Percentiles rank a stretch among this genome's conserved stretches.
Conservation (phyloP, 192 early-diverging fungal species). For the Linnemannia zychae region DNA sequence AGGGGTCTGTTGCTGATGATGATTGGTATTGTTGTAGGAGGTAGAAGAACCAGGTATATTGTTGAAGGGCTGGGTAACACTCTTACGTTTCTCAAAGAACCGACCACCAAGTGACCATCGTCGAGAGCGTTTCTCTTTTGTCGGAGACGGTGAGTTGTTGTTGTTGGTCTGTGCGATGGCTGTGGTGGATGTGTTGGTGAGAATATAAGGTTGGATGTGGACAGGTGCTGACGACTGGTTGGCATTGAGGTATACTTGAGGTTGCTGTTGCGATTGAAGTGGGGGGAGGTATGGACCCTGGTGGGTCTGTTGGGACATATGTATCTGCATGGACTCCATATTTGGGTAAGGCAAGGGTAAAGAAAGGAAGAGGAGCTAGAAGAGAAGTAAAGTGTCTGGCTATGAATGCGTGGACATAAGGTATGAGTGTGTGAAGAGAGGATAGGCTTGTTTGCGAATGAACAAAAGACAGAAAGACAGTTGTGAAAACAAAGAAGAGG, state of each 20-base stretch:
- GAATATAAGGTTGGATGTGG: not conserved
- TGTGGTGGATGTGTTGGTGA: not conserved
- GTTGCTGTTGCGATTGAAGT: not conserved
- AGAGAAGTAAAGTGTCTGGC: not conserved
- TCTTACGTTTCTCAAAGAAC: slow-evolving; percentile 30
- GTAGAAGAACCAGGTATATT: slow-evolving; percentile 14
- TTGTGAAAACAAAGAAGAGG: not conserved
- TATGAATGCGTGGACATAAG: not conserved
- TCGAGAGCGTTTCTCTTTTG: slow-evolving; percentile 10
- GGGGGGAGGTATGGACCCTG: not conserved
- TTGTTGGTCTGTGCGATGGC: not conserved
- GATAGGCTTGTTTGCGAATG: not conserved
- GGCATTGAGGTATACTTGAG: not conserved
- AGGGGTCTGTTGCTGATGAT: not conserved
- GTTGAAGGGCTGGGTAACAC: slow-evolving; percentile 1
- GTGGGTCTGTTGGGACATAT: not conserved
- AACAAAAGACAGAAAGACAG: not conserved
- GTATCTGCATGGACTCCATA: not conserved
- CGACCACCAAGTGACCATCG: slow-evolving; percentile 31
- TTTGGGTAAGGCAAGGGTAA: not conserved
- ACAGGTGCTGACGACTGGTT: too few species aligned
- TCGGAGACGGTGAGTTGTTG: not conserved
- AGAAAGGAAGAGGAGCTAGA: not conserved
- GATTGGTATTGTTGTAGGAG: not conserved
- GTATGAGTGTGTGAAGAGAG: not conserved